Base-by-base conservation (phyloP, 352 stramenopile genomes). In the Pythium brachiatum region DNA sequence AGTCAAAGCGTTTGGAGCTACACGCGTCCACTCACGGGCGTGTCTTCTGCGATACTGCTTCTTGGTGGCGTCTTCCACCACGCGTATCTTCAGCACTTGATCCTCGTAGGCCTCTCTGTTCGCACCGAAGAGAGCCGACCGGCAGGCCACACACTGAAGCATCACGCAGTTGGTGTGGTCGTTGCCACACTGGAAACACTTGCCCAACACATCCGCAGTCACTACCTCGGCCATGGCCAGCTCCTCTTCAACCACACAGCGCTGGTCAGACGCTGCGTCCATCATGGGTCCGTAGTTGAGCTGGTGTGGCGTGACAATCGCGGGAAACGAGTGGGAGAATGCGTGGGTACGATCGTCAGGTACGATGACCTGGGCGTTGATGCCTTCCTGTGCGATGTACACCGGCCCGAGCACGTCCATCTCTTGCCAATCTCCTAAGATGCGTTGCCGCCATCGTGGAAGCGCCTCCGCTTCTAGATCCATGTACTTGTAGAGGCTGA, bases 231-330 rank as follows among this genome's bases (percentile, higher is more conserved):
- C 74, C 50, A 62, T 58, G 2, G 51, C 69, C 18, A 75, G 66
- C 13, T 74, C 61, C 38, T 57, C 52, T 1, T 25, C 36, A 2
- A 60, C 70, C 23, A 89, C 79, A 53, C 79, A 89, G 1, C 82
- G 82, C 64, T 91, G 82, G 63, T 91, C 82, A 56, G 88, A 91
- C 62, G 89, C 82, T n/a, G n/a, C n/a, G n/a, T n/a, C n/a, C n/a
- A n/a, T n/a, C n/a, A n/a, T n/a, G n/a, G n/a, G n/a, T n/a, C n/a
- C n/a, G n/a, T n/a, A n/a, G n/a, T n/a, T n/a, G n/a, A 31, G 27
- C 43, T 44, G 36, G 36, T 44, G 36, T 44, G 36, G 36, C n/a
- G n/a, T n/a, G n/a, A n/a, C n/a, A n/a, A n/a, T n/a, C n/a, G n/a
- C n/a, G n/a, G n/a, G n/a, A n/a, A n/a, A n/a, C n/a, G n/a, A n/a